Evolutionary conservation across 331 rosid species (phyloP).

Genomic region (Acacia pycnantha): DNA sequence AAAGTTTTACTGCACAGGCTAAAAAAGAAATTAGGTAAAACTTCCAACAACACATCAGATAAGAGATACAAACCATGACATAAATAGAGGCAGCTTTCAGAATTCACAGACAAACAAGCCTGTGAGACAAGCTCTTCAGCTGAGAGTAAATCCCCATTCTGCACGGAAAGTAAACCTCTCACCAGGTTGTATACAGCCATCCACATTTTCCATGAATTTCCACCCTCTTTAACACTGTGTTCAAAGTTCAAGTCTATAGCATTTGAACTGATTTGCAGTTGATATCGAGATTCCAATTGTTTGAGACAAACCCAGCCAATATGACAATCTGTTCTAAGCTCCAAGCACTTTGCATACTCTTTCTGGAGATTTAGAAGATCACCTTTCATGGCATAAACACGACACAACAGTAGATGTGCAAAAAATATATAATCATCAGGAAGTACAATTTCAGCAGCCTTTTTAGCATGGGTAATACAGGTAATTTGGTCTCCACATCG

Average conservation of each 20-base stretch:
- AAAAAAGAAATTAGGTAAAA: slow-evolving; percentile 2
- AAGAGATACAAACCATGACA: slow-evolving; percentile 70
- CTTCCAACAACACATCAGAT: slow-evolving; percentile 9
- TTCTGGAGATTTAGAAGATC: slow-evolving; percentile 53
- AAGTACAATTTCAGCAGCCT: slow-evolving; percentile 63
- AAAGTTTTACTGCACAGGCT: background rate
- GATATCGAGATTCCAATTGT: slow-evolving; percentile 55
- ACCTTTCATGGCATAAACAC: slow-evolving; percentile 61
- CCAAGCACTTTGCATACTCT: slow-evolving; percentile 69
- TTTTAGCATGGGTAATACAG: slow-evolving; percentile 66
- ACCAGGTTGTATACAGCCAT: slow-evolving; percentile 62
- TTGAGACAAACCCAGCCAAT: slow-evolving; percentile 93
- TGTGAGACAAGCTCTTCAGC: slow-evolving; percentile 71
- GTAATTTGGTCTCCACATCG: slow-evolving; percentile 53
- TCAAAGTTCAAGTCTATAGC: slow-evolving; percentile 49
- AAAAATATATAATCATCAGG: slow-evolving; percentile 66
- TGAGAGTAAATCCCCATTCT: slow-evolving; percentile 55
- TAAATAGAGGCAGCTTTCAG: slow-evolving; percentile 68
- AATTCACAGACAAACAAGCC: slow-evolving; percentile 66
- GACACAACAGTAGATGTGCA: slow-evolving; percentile 78
- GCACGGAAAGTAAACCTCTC: slow-evolving; percentile 54
- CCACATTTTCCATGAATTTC: slow-evolving; percentile 52
- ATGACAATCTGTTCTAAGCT: slow-evolving; percentile 64
- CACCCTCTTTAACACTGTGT: slow-evolving; percentile 44
- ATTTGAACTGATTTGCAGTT: slow-evolving; percentile 44